Evolutionary conservation across 164 flowering plant species (phyloP).

Genomic region (Vitis riparia): DNA sequence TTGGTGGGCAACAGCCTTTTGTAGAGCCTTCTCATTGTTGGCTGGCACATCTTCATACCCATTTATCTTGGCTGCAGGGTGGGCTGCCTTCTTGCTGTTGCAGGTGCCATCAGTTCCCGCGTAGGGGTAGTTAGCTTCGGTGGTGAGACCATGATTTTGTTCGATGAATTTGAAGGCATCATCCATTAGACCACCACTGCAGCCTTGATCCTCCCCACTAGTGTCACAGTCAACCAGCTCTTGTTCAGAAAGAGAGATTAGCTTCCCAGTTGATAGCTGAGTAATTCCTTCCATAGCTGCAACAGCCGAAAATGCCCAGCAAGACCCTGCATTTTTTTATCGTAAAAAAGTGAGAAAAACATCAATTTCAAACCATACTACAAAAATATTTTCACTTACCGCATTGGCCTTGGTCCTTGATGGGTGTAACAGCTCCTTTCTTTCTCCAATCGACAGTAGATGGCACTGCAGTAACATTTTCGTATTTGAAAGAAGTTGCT

Average conservation of each 20-base stretch:
- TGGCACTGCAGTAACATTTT: slow-evolving; percentile 27
- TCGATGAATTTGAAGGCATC: slow-evolving; percentile 27
- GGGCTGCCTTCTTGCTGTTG: slow-evolving; percentile 12
- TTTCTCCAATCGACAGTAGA: slow-evolving; percentile 28
- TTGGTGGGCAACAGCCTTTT: slow-evolving; percentile 30
- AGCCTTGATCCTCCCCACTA: slow-evolving; percentile 11
- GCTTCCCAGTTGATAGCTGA: slow-evolving; percentile 22
- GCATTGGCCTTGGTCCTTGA: slow-evolving; percentile 36
- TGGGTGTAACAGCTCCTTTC: slow-evolving; percentile 30
- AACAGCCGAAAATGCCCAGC: slow-evolving; percentile 43
- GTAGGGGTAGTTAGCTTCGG: slow-evolving; percentile 26
- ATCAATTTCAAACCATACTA: background rate
- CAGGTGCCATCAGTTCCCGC: slow-evolving; percentile 21
- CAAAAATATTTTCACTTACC: slow-evolving; percentile 17
- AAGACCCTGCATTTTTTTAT: slow-evolving; percentile 21
- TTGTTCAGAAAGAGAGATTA: slow-evolving; percentile 33
- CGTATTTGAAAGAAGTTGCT: slow-evolving; percentile 23
- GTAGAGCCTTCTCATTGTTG: slow-evolving; percentile 23
- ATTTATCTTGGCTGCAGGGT: slow-evolving; percentile 16
- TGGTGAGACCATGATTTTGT: slow-evolving; percentile 13
- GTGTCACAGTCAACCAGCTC: slow-evolving; percentile 33
- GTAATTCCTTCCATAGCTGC: slow-evolving; percentile 31
- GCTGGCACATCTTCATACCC: slow-evolving; percentile 23
- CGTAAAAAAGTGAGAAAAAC: no score
- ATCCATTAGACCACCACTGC: slow-evolving; percentile 29